phyloP scores from a whole-genome alignment of 1,284 basidiomycete species.

The Fomes fomentarius region DNA sequence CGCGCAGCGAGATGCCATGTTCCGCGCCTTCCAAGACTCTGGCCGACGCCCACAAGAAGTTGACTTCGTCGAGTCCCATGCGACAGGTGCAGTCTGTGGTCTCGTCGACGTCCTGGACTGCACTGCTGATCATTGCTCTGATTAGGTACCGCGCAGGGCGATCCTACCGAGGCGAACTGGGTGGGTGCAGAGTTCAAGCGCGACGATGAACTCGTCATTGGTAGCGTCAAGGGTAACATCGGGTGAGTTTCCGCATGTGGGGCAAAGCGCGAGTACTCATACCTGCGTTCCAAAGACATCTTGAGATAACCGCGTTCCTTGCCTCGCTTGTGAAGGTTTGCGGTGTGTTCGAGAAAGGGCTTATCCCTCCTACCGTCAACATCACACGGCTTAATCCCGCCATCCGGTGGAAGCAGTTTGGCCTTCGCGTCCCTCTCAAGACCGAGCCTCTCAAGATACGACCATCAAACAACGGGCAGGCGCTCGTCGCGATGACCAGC shows the following conservation, averaged over 20 bases:
- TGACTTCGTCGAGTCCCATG: slow-evolving; percentile 51
- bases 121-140: neutral
- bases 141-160: slow-evolving; percentile 46
- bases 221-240: slow-evolving; percentile 51
- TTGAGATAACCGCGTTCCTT: slow-evolving; percentile 45
- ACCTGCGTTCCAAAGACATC: slow-evolving; percentile 35
- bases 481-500: slow-evolving; percentile 43
- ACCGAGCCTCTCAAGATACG: slow-evolving; percentile 24
- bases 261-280: slow-evolving; percentile 35
- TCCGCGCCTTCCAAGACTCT: slow-evolving; percentile 33
- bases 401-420: slow-evolving; percentile 41
- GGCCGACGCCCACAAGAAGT: slow-evolving; percentile 38
- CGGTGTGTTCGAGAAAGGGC: slow-evolving; percentile 38
- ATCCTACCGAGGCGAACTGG: slow-evolving; percentile 53
- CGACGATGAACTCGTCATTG: slow-evolving; percentile 37
- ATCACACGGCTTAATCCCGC: slow-evolving; percentile 38
- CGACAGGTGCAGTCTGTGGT: slow-evolving; percentile 41
- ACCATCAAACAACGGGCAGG: slow-evolving; percentile 16
- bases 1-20: slow-evolving; percentile 39
- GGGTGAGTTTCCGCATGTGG: slow-evolving; percentile 36
- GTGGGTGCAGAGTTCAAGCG: slow-evolving; percentile 42
- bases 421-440: slow-evolving; percentile 30
- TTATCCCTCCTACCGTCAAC: slow-evolving; percentile 46
- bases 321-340: slow-evolving; percentile 46
- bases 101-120: slow-evolving; percentile 2